Percentiles rank a stretch among this genome's conserved stretches.
phyloP scores from a whole-genome alignment of 495 filamentous ascomycete genomes.

The Tirmania nivea region DNA sequence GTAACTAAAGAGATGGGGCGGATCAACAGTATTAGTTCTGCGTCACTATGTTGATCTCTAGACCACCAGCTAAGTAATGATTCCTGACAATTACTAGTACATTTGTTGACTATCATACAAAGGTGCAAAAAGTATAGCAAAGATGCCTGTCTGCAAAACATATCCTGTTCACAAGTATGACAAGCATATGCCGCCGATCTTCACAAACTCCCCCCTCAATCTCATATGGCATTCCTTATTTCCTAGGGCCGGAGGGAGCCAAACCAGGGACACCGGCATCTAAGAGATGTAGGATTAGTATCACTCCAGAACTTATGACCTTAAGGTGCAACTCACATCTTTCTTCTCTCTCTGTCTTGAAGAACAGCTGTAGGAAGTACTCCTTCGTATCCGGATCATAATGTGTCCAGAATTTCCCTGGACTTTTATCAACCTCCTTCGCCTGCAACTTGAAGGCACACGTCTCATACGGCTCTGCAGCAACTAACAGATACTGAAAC shows the following conservation, averaged over 20 bases:
- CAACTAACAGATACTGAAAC: constrained; percentile 86
- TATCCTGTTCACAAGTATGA: too few species aligned
- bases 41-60: too few species aligned
- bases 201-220: too few species aligned
- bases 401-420: constrained; percentile 75
- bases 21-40: too few species aligned
- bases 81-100: too few species aligned
- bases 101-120: too few species aligned
- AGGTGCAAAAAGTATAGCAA: too few species aligned
- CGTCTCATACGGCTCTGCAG: constrained; percentile 94
- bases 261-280: constrained; percentile 77
- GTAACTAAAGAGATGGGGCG: too few species aligned
- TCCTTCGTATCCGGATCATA: constrained; percentile 94
- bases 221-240: neutral
- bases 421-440: constrained; percentile 72
- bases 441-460: constrained; percentile 93
- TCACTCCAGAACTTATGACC: neutral
- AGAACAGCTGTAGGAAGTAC: constrained; percentile 97
- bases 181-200: too few species aligned
- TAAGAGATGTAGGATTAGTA: neutral
- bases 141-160: too few species aligned
- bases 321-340: constrained; percentile 25
- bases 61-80: too few species aligned
- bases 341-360: constrained; percentile 97
- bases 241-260: constrained; percentile 29